phyloP scores from a whole-genome alignment of 768 basidiomycete genomes.

The Daedaleopsis nitida region DNA sequence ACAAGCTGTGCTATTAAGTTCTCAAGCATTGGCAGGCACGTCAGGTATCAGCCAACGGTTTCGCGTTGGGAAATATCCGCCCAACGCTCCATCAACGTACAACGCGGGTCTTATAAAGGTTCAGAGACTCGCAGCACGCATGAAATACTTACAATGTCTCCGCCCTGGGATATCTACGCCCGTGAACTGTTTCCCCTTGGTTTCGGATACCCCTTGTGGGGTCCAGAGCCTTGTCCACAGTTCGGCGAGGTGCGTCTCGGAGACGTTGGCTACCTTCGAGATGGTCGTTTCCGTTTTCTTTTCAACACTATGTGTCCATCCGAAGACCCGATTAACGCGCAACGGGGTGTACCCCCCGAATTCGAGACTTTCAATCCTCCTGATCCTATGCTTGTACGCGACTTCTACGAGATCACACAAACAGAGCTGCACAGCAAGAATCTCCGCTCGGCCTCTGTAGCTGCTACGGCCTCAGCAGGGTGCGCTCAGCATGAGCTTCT shows the following conservation, averaged over 20 bases:
- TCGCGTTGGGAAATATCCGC: too few species aligned
- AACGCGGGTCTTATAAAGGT: too few species aligned
- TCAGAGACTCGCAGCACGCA: too few species aligned
- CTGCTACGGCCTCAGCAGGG: background rate
- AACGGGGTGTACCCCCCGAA: background rate
- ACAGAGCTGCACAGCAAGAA: background rate
- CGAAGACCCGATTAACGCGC: background rate
- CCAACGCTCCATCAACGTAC: too few species aligned
- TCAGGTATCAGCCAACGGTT: too few species aligned
- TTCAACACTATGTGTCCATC: slow-evolving; percentile 6
- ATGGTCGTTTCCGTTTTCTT: slow-evolving; percentile 12
- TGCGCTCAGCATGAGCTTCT: too few species aligned
- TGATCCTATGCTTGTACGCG: background rate
- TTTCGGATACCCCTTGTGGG: slow-evolving; percentile 16
- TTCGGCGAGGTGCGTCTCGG: slow-evolving; percentile 16
- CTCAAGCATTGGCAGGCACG: too few species aligned
- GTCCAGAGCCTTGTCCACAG: background rate
- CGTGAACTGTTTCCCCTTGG: slow-evolving; percentile 9
- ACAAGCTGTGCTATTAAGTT: too few species aligned
- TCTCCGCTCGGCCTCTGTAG: background rate
- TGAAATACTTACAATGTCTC: too few species aligned
- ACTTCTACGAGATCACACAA: background rate
- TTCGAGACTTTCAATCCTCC: background rate
- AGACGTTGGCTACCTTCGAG: slow-evolving; percentile 13
- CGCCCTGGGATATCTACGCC: slow-evolving; percentile 10